Evolutionary conservation across 148 eudicot genomes (phyloP).

Genomic region (Spergularia bocconei): DNA sequence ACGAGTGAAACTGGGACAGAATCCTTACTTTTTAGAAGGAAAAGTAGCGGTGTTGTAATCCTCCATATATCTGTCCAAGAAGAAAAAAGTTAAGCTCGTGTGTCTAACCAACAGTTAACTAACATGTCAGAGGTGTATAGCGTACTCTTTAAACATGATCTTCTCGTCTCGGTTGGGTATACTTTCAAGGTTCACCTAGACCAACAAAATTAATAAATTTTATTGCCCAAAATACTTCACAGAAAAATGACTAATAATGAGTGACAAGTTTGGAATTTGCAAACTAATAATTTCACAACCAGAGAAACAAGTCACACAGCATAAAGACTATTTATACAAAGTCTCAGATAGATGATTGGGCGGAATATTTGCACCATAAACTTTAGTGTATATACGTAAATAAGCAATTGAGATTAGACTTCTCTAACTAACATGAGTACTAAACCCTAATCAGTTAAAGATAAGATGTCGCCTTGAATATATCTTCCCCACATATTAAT

Average conservation of each 20-base stretch:
- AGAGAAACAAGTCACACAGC: not conserved
- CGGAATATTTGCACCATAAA: not conserved
- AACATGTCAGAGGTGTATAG: not conserved
- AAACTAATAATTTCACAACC: not conserved
- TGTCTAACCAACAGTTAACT: not conserved
- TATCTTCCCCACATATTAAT: not conserved
- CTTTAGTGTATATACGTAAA: not conserved
- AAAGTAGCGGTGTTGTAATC: slow-evolving; percentile 96
- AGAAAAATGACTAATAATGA: not conserved
- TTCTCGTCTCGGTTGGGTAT: slow-evolving; percentile 94
- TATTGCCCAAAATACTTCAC: not conserved
- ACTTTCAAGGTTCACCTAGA: slow-evolving; percentile 90
- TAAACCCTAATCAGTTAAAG: not conserved
- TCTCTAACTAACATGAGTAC: not conserved
- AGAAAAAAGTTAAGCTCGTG: not conserved
- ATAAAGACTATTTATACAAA: not conserved
- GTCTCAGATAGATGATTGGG: not conserved
- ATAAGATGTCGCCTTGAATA: not conserved
- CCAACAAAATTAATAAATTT: not conserved
- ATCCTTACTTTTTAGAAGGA: slow-evolving; percentile 86
- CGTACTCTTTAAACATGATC: slow-evolving; percentile 95
- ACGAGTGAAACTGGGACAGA: slow-evolving; percentile 7
- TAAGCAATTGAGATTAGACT: not conserved
- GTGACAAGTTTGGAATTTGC: not conserved
- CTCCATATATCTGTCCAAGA: slow-evolving; percentile 79